phyloP scores from a whole-genome alignment of 352 stramenopile species.

The Phytophthora multivora region DNA sequence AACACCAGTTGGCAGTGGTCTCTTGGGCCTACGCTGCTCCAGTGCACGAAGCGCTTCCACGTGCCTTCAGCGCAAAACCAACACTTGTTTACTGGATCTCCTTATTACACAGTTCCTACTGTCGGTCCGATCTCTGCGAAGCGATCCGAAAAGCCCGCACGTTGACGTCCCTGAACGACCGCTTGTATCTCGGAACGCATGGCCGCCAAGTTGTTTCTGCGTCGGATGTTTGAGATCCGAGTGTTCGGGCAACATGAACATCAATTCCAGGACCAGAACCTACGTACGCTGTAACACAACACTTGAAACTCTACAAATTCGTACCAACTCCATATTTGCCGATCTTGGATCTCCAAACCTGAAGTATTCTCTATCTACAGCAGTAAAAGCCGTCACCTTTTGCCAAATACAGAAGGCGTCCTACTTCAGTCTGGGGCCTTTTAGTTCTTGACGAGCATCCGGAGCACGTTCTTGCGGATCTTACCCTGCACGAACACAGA shows the following conservation, averaged over 20 bases:
- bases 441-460: conserved; percentile 62
- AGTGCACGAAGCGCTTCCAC: no score
- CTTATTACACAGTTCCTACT: no score
- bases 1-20: no score
- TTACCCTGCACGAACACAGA: conserved; percentile 69
- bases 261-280: no score
- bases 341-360: not conserved
- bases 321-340: conserved; percentile 22
- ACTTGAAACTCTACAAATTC: not conserved
- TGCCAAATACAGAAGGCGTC: not conserved
- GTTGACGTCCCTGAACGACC: conserved; percentile 23
- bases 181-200: conserved; percentile 24
- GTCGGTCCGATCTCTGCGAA: conserved; percentile 15
- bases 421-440: not conserved
- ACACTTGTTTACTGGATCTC: no score
- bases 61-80: no score
- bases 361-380: conserved; percentile 20
- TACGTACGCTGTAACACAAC: not conserved
- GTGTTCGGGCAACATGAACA: no score
- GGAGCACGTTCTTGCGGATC: conserved; percentile 86
- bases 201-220: no score
- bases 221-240: no score
- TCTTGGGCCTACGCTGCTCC: no score
- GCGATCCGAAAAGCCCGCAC: conserved; percentile 9
- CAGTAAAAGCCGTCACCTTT: not conserved